phyloP scores from a whole-genome alignment of 1,284 basidiomycete species.

The Peniophora sp. region DNA sequence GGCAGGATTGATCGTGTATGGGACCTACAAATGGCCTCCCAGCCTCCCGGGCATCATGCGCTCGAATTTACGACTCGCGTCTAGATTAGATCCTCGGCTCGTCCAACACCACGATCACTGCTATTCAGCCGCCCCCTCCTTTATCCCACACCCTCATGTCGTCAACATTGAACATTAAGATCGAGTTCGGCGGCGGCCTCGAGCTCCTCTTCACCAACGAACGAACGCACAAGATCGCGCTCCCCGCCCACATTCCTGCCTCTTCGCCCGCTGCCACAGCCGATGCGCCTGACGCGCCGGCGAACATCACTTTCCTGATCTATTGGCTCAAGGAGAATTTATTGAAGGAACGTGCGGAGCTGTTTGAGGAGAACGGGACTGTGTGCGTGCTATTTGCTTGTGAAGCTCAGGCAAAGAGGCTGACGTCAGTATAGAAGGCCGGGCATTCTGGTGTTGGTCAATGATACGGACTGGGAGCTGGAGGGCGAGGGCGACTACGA shows the following conservation, averaged over 20 bases:
- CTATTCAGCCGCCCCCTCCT: too few species aligned
- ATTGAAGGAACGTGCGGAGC: slow-evolving; percentile 78
- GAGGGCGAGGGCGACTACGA: slow-evolving; percentile 90
- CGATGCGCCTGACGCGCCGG: slow-evolving; percentile 22
- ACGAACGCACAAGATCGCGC: slow-evolving; percentile 49
- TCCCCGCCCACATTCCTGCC: slow-evolving; percentile 42
- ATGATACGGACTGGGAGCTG: slow-evolving; percentile 97
- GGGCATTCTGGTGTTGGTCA: slow-evolving; percentile 91
- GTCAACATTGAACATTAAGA: slow-evolving; percentile 28
- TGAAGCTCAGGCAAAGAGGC: slow-evolving; percentile 1
- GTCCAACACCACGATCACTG: too few species aligned
- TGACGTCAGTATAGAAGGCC: slow-evolving; percentile 59
- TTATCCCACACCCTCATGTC: too few species aligned
- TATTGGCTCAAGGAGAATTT: slow-evolving; percentile 73
- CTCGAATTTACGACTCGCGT: too few species aligned
- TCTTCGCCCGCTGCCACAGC: slow-evolving; percentile 5
- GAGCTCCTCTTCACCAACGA: slow-evolving; percentile 74
- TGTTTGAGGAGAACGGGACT: slow-evolving; percentile 84
- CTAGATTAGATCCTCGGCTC: too few species aligned
- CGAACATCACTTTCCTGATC: slow-evolving; percentile 73
- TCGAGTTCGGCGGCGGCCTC: slow-evolving; percentile 76
- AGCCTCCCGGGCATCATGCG: too few species aligned
- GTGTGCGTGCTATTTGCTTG: slow-evolving; percentile 55
- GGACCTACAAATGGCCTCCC: too few species aligned
- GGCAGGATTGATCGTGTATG: too few species aligned